Evolutionary conservation across 2,329 filamentous ascomycete species (phyloP), one percentile per base, ranked within the genome.

Genomic region (Beauveria australis): DNA sequence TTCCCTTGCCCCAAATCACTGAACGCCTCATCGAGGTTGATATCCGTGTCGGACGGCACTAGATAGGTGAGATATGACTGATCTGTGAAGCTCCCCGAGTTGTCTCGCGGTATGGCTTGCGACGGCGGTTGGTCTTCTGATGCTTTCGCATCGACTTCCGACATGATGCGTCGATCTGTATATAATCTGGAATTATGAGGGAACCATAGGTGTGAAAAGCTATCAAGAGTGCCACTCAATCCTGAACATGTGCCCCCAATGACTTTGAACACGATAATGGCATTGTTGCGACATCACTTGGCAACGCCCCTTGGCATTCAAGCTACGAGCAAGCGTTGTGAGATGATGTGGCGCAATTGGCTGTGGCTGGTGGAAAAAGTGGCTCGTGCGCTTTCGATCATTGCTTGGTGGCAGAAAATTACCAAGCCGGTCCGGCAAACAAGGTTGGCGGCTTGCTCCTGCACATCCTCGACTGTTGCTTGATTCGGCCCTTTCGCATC

Each of bases 51-150:
- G 53, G 79, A 74, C 10, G 86, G 86, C 54, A 89, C 75, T 49
- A 87, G 75, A 65, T 87, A 87, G 43, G 80, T 79, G 60, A 89
- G 75, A 61, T 82, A 78, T 3, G 85, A 83, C 62, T 79, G 76
- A 61, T 86, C 81, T 52, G 83, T 74, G 68, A 88, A 83, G 65
- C 68, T 64, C 30, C 57, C 57, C n/a, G 67, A 62, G 53, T 66
- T 64, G 43, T 59, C 57, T 59, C 40, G 33, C 3, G 57, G 49
- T 28, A 47, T 22, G 18, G 40, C 28, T 24, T 52, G 56, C 14
- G 49, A 40, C 5, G 49, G 48, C 2, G 26, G n/a, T 8, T 33
- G 26, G 12, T 59, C 49, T 19, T 59, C 57, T 33, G 47, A 28
- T 59, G 18, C 33, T 43, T 16, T 51, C 30, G 59, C 51, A 33